phyloP scores from a whole-genome alignment of 768 basidiomycete genomes.

The Dentipellis fragilis region DNA sequence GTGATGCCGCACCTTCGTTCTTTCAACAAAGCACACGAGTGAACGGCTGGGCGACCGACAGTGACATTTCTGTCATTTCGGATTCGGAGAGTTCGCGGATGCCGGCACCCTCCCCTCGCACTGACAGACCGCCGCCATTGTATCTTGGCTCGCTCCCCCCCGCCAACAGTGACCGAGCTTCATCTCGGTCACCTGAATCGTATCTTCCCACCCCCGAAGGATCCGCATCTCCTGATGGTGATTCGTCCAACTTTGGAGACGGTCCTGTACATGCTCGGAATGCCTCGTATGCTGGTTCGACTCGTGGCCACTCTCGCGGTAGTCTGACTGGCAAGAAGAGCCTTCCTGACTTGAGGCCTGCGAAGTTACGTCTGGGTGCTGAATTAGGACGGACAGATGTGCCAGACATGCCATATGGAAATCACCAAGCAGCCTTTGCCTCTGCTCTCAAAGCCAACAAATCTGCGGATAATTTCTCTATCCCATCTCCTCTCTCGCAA shows the following conservation, averaged over 20 bases:
- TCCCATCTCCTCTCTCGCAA: conserved; percentile 30
- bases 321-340: conserved; percentile 63
- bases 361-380: conserved; percentile 28
- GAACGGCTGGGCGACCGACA: background rate
- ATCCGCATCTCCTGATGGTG: conserved; percentile 32
- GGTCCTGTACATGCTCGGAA: conserved; percentile 31
- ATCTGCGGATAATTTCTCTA: conserved; percentile 11
- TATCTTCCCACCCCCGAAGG: conserved; percentile 51
- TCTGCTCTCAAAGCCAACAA: conserved; percentile 3
- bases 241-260: conserved; percentile 13
- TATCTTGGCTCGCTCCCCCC: conserved; percentile 35
- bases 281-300: conserved; percentile 38
- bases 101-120: conserved; percentile 12
- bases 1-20: conserved; percentile 25
- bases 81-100: background rate
- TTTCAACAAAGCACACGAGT: conserved; percentile 18
- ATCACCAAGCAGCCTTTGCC: conserved; percentile 3
- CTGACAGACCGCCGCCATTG: conserved; percentile 37
- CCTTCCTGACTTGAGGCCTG: conserved; percentile 69
- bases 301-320: conserved; percentile 24
- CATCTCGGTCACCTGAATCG: conserved; percentile 41
- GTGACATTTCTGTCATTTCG: conserved; percentile 39
- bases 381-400: conserved; percentile 14
- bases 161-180: conserved; percentile 22
- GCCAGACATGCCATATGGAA: conserved; percentile 16